Evolutionary conservation across 2,329 filamentous ascomycete genomes (phyloP), one percentile per base, ranked within the genome.

Genomic region (Paracoccidioides lutzii): DNA sequence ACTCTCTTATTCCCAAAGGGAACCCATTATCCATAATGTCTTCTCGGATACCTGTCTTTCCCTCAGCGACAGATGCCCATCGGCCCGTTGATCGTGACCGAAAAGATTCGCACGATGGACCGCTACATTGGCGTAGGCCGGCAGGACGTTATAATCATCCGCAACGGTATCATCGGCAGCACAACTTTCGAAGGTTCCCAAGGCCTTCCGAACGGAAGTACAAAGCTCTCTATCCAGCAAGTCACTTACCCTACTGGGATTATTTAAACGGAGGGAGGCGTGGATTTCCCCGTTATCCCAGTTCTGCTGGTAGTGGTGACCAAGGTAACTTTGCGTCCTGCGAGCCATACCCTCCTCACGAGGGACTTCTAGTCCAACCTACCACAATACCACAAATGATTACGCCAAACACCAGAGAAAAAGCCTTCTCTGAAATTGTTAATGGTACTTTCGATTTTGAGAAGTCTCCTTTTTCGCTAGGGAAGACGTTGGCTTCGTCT

Each of bases 401-500:
- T 14, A 48, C 58, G 43, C 53, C 52, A 22, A 51, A 15, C 42
- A 43, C 56, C 4, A 59, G 49, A 30, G 57, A 58, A 49, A 37
- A 37, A n/a, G 38, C 54, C 2, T 59, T 60, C 41, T 46, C 55
- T 7, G 57, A 60, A 53, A 58, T 59, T 32, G 56, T 59, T 53
- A 58, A 54, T 49, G 57, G 53, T 6, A 55, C 53, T 3, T 59
- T 55, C 40, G 55, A 59, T 32, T 22, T 56, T n/a, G 51, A 52
- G 30, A 53, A 55, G 33, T 58, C 58, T 4, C 58, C 58, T 9
- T 12, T 55, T 33, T 43, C 9, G 7, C 28, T 58, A 30, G 56
- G 58, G 28, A 56, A 48, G 33, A 59, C 22, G 44, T 22, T 58
- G 37, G 53, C 51, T 40, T 10, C 45, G 7, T 12, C 40, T 35